Evolutionary conservation across 306 rosid species (phyloP), one percentile per base, ranked within the genome.

Genomic region (Ormosia semicastrata): DNA sequence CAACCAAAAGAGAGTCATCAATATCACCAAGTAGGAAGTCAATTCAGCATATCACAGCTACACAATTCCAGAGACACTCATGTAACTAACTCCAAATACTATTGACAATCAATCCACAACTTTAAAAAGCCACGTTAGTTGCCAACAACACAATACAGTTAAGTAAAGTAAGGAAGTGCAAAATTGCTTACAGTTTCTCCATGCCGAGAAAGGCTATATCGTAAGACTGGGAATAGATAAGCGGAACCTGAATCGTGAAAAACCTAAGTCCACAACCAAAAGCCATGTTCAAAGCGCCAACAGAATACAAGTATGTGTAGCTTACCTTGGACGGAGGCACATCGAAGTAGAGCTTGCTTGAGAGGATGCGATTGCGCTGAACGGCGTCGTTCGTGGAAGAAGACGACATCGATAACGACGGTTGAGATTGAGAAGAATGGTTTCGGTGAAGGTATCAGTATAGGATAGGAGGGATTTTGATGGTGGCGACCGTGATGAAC

Each of bases 171-270:
- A 53, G 24, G 1, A 47, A 56, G 52, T 78, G 40, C 1, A 68
- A 46, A 54, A 66, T 76, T 62, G 80, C 97, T 89, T 79, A 94
- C 98, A 93, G 84, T 84, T 93, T 91, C 88, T 95, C 98, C 1
- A 95, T 74, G 82, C 98, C 98, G 64, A 93, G 92, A 86, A 95
- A 90, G 8, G 93, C 67, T 75, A 95, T 93, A 52, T 95, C 90
- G 69, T 95, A 95, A 3, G 90, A 82, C 1, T 83, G 58, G 9
- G 98, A 91, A 91, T 93, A 91, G 77, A 95, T 86, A 83, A 95
- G 79, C 65, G 98, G 98, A 84, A 93, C 98, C 98, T 95, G 92
- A 77, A 83, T 43, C n/a, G 65, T 29, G 3, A 58, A 80, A 71
- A 13, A 8, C 8, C 10, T 32, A 32, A 85, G 74, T 65, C 29